phyloP scores from a whole-genome alignment of 2,329 filamentous ascomycete species.

The Microsporum ferrugineum region DNA sequence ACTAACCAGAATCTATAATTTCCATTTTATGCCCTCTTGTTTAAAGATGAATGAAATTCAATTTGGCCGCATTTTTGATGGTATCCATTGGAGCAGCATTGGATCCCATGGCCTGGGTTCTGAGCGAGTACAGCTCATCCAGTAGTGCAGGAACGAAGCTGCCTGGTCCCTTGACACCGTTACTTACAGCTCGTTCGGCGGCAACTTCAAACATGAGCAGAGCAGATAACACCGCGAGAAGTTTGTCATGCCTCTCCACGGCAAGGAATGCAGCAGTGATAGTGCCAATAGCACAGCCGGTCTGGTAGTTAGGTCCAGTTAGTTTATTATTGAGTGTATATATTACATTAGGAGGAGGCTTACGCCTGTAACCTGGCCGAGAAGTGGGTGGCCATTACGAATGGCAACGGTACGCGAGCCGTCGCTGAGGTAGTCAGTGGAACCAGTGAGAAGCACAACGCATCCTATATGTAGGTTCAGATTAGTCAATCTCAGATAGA shows the following conservation, averaged over 20 bases:
- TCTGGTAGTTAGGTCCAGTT: conserved; percentile 27
- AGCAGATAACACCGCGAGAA: conserved; percentile 62
- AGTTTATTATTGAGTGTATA: background rate
- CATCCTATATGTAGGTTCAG: conserved; percentile 28
- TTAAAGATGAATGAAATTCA: conserved; percentile 23
- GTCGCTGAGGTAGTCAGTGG: conserved; percentile 65
- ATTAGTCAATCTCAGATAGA: background rate
- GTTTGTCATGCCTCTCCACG: conserved; percentile 49
- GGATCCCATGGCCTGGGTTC: conserved; percentile 13
- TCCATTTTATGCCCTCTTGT: no score
- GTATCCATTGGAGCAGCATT: conserved; percentile 17
- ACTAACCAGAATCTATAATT: background rate
- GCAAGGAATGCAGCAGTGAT: conserved; percentile 65
- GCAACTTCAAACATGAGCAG: conserved; percentile 68
- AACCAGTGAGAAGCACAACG: conserved; percentile 72
- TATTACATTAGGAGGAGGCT: conserved; percentile 6
- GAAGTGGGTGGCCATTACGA: conserved; percentile 59
- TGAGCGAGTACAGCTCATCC: conserved; percentile 51
- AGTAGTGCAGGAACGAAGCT: conserved; percentile 78
- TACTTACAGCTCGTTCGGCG: conserved; percentile 52
- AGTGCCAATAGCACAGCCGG: conserved; percentile 77
- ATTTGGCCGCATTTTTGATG: conserved; percentile 28
- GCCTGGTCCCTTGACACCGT: conserved; percentile 63
- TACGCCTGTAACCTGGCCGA: conserved; percentile 38
- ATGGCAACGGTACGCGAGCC: conserved; percentile 56